Base-by-base conservation (phyloP, 1,284 basidiomycete species). In the Meira miltonrushii region DNA sequence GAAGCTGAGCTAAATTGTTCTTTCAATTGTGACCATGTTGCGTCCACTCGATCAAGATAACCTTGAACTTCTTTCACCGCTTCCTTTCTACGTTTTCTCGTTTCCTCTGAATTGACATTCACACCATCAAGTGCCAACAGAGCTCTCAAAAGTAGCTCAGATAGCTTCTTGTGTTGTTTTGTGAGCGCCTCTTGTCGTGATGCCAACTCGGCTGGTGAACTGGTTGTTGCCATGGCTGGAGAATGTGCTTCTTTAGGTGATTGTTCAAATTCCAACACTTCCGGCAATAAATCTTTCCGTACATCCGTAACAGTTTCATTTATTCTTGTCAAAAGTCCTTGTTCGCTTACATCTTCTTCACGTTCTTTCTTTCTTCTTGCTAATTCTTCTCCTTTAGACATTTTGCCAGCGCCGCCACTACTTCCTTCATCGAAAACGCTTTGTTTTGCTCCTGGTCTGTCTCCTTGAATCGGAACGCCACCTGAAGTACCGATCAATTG, bases 1-100 rank as follows among this genome's bases (percentile, higher is more conserved):
- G 28, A 33, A 33, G 28, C 28, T 33, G 28, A 33, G 8, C 28
- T 44, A 9, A 25, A 44, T 44, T 39, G 39, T 28, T 55, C 64
- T 61, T 70, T 66, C 39, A 55, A 68, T 25, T 21, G 41, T 11
- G 55, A 46, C 65, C 68, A 75, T 1, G 73, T 75, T 8, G 60
- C 57, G 47, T 78, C 75, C 17, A 77, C 61, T n/a, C 73, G 62
- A 41, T 78, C 75, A 17, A 78, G 57, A 49, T 69, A 64, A 13
- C 47, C n/a, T 63, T 78, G 75, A 4, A 78, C 67, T 38, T 70
- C 59, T 53, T 71, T 72, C 21, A 78, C 75, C 11, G 71, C 74
- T 4, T 60, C 62, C 55, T 75, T 78, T 2, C 75, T 62, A 10
- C 60, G 64, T 48, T 61, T 60, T 47, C 75, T 57, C 11, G 69